These are phyloP conservation scores for Plantago lanceolata DNA, from an alignment of 305 asterid species.

Conservation along the genomic window DNA sequence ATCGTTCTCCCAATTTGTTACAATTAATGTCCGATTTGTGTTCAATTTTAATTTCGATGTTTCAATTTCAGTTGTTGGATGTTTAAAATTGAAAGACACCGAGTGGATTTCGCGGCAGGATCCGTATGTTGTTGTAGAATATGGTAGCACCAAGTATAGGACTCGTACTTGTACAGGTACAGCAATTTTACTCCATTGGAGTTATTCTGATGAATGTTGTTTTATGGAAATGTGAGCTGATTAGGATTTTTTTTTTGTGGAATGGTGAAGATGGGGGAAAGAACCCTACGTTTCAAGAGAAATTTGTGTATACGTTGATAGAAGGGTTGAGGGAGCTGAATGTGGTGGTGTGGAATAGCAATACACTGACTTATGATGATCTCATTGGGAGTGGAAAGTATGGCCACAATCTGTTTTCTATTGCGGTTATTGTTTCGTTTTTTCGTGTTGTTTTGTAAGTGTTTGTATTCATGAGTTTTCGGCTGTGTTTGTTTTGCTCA, in stretches of 20 bases:
- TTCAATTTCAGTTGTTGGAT: conserved; percentile 62
- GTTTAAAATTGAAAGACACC: conserved; percentile 69
- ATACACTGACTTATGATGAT: conserved; percentile 70
- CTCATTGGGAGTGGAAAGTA: conserved; percentile 88
- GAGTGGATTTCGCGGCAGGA: conserved; percentile 97
- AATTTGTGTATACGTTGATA: conserved; percentile 65
- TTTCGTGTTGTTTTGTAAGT: background rate
- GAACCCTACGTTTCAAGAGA: conserved; percentile 89
- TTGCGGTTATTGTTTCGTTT: background rate
- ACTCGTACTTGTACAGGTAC: conserved; percentile 89
- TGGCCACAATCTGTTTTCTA: conserved; percentile 15
- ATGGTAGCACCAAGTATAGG: conserved; percentile 62
- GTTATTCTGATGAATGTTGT: background rate
- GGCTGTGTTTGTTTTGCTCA: conserved; percentile 20
- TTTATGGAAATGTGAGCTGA: background rate
- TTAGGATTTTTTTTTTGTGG: background rate
- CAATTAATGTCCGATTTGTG: no score
- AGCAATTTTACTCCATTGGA: background rate
- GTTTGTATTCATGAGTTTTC: conserved; percentile 26
- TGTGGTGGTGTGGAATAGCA: conserved; percentile 84
- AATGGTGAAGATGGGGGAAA: conserved; percentile 75
- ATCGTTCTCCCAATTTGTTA: background rate
- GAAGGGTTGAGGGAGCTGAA: conserved; percentile 73
- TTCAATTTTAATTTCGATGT: background rate
- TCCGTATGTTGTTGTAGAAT: conserved; percentile 88